Conservation (phyloP, 768 basidiomycete species). For the Lentinula guzmanii region DNA sequence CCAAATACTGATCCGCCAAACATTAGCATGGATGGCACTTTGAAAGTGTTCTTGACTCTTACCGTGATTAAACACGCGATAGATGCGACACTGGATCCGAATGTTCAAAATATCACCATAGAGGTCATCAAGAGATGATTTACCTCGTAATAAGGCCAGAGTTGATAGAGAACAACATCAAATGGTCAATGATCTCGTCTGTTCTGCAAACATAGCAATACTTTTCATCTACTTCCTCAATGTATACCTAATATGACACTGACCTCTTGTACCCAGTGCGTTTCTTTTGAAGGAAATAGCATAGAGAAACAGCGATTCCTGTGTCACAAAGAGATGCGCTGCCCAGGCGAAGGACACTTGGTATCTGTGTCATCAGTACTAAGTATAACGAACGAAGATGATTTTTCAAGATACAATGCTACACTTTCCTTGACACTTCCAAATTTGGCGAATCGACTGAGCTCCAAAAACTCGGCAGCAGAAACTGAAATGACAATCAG, state of each 20-base stretch:
- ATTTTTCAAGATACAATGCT: neutral
- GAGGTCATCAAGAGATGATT: neutral
- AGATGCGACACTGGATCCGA: constrained; percentile 17
- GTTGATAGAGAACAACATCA: constrained; percentile 26
- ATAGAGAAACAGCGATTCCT: constrained; percentile 21
- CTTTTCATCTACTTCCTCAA: neutral
- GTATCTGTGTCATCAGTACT: constrained; percentile 13
- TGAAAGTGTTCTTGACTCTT: neutral
- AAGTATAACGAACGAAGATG: neutral
- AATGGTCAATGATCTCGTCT: constrained; percentile 26
- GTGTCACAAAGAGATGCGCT: constrained; percentile 28
- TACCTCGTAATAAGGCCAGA: constrained; percentile 26
- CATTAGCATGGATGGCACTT: neutral
- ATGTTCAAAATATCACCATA: neutral
- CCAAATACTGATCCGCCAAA: constrained; percentile 17
- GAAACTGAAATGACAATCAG: constrained; percentile 14
- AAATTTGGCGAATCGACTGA: constrained; percentile 18
- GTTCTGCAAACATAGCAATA: constrained; percentile 12
- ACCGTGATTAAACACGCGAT: constrained; percentile 24
- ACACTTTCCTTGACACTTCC: constrained; percentile 20
- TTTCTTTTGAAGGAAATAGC: constrained; percentile 24
- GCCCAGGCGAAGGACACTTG: constrained; percentile 22
- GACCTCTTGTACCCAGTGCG: constrained; percentile 27
- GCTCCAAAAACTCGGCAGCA: constrained; percentile 20
- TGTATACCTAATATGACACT: neutral